These are phyloP conservation scores for Dothideomycetes sp. DNA, from an alignment of 2,329 filamentous ascomycete species.

Conservation along the genomic window DNA sequence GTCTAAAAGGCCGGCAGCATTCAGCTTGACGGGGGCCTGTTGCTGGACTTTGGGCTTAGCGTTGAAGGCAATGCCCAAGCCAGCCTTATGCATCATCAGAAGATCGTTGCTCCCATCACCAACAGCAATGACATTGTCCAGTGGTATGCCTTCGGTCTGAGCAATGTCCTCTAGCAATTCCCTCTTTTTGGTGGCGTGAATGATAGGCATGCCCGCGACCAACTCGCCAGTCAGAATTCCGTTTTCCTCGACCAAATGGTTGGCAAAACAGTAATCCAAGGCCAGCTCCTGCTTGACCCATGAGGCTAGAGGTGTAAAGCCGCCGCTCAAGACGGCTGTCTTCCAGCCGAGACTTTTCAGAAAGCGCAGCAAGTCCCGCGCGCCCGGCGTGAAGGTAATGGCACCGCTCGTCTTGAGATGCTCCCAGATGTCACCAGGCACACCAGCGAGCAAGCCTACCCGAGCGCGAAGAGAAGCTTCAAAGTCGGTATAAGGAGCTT, in stretches of 20 bases:
- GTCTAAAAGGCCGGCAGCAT: conserved; percentile 59
- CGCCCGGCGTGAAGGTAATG: conserved; percentile 74
- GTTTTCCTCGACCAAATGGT: conserved; percentile 58
- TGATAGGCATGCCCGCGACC: conserved; percentile 56
- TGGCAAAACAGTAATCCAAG: conserved; percentile 80
- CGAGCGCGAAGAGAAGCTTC: conserved; percentile 71
- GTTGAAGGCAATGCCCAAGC: conserved; percentile 71
- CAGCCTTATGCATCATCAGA: conserved; percentile 65
- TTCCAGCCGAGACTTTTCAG: conserved; percentile 72
- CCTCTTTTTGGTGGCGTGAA: conserved; percentile 65
- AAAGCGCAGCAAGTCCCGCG: conserved; percentile 59
- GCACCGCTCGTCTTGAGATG: conserved; percentile 51
- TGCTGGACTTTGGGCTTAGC: conserved; percentile 75
- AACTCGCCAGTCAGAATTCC: conserved; percentile 60
- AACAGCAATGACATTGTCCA: conserved; percentile 60
- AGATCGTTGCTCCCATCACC: conserved; percentile 78
- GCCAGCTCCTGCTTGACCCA: conserved; percentile 76
- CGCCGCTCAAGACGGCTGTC: conserved; percentile 83
- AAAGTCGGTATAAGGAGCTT: conserved; percentile 63
- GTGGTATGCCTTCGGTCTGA: conserved; percentile 50
- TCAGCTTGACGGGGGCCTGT: conserved; percentile 62
- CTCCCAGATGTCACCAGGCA: conserved; percentile 60
- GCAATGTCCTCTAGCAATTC: conserved; percentile 63
- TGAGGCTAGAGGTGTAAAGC: conserved; percentile 77
- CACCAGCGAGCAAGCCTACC: conserved; percentile 68